These are phyloP conservation scores for Colletotrichum godetiae DNA, from an alignment of 2,329 filamentous ascomycete species.

Conservation along the genomic window DNA sequence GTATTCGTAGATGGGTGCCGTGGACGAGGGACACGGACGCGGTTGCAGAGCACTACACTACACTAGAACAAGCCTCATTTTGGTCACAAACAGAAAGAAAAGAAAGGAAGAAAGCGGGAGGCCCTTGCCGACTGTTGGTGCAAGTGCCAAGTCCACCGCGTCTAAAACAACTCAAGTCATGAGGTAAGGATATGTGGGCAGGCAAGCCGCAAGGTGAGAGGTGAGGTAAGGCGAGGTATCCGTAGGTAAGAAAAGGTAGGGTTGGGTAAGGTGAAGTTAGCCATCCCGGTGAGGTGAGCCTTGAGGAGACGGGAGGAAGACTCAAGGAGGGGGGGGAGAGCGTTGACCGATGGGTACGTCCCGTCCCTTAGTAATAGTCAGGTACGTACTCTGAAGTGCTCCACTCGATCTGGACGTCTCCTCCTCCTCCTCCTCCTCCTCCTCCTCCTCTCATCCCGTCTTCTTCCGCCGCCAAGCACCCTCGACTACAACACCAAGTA, in stretches of 20 bases:
- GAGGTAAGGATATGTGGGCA: background rate
- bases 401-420: background rate
- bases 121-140: background rate
- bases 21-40: background rate
- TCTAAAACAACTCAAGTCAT: slow-evolving; percentile 7
- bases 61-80: too few relatives aligned
- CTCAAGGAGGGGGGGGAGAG: background rate
- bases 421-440: background rate
- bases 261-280: background rate
- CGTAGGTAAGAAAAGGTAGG: too few relatives aligned
- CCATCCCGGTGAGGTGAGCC: too few relatives aligned
- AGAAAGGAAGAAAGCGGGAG: background rate
- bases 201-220: background rate
- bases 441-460: background rate
- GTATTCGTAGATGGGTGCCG: background rate
- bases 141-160: background rate
- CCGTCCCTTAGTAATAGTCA: background rate
- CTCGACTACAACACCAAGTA: background rate
- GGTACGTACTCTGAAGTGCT: background rate
- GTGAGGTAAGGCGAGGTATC: too few relatives aligned
- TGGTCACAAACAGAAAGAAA: background rate
- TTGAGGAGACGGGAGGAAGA: background rate
- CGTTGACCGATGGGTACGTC: background rate
- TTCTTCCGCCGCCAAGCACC: background rate
- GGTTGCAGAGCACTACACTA: too few relatives aligned